Percentiles rank a stretch among this genome's conserved stretches.
Conservation (phyloP, 768 basidiomycete genomes). For the Kwoniella newhampshirensis region DNA sequence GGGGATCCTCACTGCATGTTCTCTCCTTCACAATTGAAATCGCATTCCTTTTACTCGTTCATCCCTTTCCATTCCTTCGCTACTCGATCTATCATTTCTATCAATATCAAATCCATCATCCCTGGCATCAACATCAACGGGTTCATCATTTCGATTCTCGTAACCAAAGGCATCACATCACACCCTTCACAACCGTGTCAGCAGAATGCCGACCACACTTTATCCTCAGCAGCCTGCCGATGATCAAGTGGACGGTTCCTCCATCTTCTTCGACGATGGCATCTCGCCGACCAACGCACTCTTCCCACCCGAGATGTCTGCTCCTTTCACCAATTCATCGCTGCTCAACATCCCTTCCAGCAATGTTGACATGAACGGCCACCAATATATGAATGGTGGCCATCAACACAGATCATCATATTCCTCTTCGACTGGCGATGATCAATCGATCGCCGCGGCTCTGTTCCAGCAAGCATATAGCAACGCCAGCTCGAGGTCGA, state of each 20-base stretch:
- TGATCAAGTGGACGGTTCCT: slow-evolving; percentile 4
- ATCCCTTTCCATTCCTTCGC: too few relatives aligned
- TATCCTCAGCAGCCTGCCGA: slow-evolving; percentile 1
- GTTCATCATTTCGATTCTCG: not conserved
- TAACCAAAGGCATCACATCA: not conserved
- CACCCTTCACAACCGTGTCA: not conserved
- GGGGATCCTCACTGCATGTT: too few relatives aligned
- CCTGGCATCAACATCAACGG: too few relatives aligned
- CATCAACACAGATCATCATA: slow-evolving; percentile 8
- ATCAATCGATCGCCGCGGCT: not conserved
- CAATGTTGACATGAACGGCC: not conserved
- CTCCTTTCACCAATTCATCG: slow-evolving; percentile 14
- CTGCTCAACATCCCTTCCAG: slow-evolving; percentile 13
- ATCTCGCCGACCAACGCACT: slow-evolving; percentile 15
- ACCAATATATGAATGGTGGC: too few relatives aligned
- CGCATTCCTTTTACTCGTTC: too few relatives aligned
- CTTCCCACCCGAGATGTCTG: slow-evolving; percentile 28
- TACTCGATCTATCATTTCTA: too few relatives aligned
- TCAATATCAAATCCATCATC: too few relatives aligned
- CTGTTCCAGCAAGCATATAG: slow-evolving; percentile 6
- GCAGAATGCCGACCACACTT: slow-evolving; percentile 16
- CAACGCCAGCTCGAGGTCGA: slow-evolving; percentile 10
- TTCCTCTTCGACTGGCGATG: not conserved
- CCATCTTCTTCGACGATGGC: slow-evolving; percentile 21
- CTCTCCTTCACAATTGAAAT: too few relatives aligned